Evolutionary conservation across 176 grass and related monocot genomes (phyloP), one percentile per base, ranked within the genome.

Genomic region (Ananas comosus): DNA sequence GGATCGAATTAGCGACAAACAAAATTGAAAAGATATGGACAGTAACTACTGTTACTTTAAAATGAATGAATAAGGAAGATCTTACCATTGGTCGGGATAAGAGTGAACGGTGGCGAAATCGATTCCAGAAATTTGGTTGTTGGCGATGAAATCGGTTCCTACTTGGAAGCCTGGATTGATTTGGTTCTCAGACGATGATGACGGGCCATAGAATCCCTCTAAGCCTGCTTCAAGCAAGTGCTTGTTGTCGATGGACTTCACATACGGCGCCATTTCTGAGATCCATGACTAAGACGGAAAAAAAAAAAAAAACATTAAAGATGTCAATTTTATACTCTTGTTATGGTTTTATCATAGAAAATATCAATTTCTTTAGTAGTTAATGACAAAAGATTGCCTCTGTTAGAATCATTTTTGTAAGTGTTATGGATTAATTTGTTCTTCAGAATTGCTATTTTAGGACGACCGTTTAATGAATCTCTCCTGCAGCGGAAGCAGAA

Each of bases 51-150:
- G 16, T 9, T 19, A 61, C 10, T 18, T 10, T 18, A 61, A 61
- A 61, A 61, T 22, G 5, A 18, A 57, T 17, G n/a, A 57, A 4
- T 50, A n/a, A 66, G 13, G 13, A 29, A 17, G 19, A 2, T 17
- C 13, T 13, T 85, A 89, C 87, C 95, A 99, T 79, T 86, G 95
- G 64, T 99, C 90, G 33, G 95, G 95, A 82, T 99, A 99, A n/a
- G 80, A 86, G 80, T 99, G 95, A 64, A 99, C 67, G 70, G 90
- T 94, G 79, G 90, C 95, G 65, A 99, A 99, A 82, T 99, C 95
- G 66, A 99, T 80, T 33, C 74, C 84, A 18, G 87, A 76, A 33
- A 68, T 73, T 53, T 68, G 87, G 73, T 99, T 93, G 78, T 99
- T 86, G 71, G 82, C 76, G 63, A 99, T 82, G 95, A 99, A 99